Evolutionary conservation across 2,329 filamentous ascomycete species (phyloP), one percentile per base, ranked within the genome.

Genomic region (Shiraia sp.): DNA sequence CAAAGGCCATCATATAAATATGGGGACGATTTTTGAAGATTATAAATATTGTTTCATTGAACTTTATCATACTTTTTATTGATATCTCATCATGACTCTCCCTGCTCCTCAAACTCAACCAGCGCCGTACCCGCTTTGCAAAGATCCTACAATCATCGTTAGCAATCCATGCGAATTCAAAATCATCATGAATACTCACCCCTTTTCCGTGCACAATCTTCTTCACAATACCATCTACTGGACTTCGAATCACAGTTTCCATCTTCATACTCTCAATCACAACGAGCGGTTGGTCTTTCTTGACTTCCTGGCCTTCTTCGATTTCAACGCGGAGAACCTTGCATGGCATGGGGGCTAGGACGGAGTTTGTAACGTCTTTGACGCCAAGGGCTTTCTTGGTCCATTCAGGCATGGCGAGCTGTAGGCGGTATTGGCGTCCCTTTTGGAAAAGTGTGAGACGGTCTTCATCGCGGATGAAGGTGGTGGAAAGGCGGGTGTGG

Each of bases 261-360:
- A 80, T 80, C 69, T 79, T 75, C 72, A 75, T 75, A 32, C 72
- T 74, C 57, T 75, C 71, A 46, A 71, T 71, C 4, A 97, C 90
- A 10, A 97, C 88, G 43, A 99, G 74, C 6, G 90, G 83, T 42
- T 92, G 84, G 32, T 92, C 91, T 73, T 92, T 95, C 65, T 84
- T 83, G 12, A 99, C 93, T 32, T 71, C 72, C 51, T 95, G 83
- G 0, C 93, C 93, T 56, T 90, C 90, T 19, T 79, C 73, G 0
- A 96, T 90, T 69, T 96, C 88, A 33, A 96, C 93, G 53, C 89
- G 83, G 48, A 99, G 73, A 17, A 99, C 86, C 74, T 97, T 97
- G 73, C 93, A 97, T 2, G 93, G 93, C 93, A 99, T 99, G 0
- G 93, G 93, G 15, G 93, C 90, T 16, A 88, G 78, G 1, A 97